phyloP scores from a whole-genome alignment of 306 rosid species.

The Abrus pulchellus region DNA sequence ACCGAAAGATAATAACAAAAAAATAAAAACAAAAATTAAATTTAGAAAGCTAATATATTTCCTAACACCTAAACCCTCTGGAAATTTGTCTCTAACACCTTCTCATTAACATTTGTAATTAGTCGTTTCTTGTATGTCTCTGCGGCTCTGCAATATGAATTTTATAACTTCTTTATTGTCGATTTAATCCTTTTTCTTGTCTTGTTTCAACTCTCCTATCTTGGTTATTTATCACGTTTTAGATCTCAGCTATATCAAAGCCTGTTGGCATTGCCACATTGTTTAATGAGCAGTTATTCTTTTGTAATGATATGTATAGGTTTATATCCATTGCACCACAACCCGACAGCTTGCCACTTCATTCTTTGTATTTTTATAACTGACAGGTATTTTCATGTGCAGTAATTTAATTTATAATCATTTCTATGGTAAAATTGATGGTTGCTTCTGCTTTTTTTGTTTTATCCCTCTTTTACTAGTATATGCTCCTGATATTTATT shows the following conservation, averaged over 20 bases:
- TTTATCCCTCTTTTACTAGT: background rate
- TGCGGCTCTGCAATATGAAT: constrained; percentile 17
- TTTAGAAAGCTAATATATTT: too few relatives aligned
- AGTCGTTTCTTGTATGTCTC: background rate
- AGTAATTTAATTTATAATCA: background rate
- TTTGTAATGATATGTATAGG: background rate
- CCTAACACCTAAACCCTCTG: too few relatives aligned
- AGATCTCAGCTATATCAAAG: constrained; percentile 21
- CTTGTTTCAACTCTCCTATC: constrained; percentile 10
- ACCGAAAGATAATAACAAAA: too few relatives aligned
- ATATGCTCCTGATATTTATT: background rate
- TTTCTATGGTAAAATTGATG: constrained; percentile 10
- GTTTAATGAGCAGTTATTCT: background rate
- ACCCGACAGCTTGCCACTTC: constrained; percentile 1
- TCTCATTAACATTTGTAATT: constrained; percentile 9
- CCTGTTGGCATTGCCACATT: constrained; percentile 17
- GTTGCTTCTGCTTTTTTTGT: constrained; percentile 26
- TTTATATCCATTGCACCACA: background rate
- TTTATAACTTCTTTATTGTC: constrained; percentile 19
- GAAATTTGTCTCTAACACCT: too few relatives aligned
- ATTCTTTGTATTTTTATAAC: background rate
- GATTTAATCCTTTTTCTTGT: constrained; percentile 23
- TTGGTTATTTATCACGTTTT: constrained; percentile 30
- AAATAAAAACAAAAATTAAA: too few relatives aligned
- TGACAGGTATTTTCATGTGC: background rate